Percentiles rank a stretch among this genome's conserved stretches.
Conservation (phyloP, 768 basidiomycete genomes). For the Calocybe cyanea region DNA sequence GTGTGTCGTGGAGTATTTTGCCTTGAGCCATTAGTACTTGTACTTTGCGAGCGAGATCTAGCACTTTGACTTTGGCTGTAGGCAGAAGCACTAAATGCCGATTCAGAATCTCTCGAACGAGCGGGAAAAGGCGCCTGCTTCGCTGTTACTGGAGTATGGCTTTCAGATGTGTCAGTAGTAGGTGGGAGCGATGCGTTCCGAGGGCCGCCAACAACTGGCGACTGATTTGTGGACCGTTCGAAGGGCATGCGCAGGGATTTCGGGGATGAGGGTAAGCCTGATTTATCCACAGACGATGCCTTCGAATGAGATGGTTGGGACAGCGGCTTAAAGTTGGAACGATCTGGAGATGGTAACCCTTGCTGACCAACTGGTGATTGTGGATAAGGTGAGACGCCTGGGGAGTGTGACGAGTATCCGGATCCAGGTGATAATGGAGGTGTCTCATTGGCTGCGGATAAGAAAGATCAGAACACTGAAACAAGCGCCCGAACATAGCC, state of each 20-base stretch:
- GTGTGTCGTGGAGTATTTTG: constrained; percentile 2
- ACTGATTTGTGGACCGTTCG: constrained; percentile 30
- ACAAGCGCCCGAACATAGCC: constrained; percentile 23
- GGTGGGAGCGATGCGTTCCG: constrained; percentile 9
- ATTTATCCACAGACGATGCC: constrained; percentile 6
- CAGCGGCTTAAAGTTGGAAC: constrained; percentile 4
- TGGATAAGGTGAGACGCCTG: constrained; percentile 37
- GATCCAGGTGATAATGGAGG: constrained; percentile 48
- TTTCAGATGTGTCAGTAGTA: constrained; percentile 7
- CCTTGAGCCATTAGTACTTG: constrained; percentile 15
- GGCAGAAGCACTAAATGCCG: constrained; percentile 10
- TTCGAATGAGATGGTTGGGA: constrained; percentile 5
- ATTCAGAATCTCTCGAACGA: constrained; percentile 4
- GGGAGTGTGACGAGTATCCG: constrained; percentile 41
- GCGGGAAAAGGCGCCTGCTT: constrained; percentile 8
- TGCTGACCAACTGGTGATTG: constrained; percentile 26
- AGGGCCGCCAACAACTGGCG: constrained; percentile 22
- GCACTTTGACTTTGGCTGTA: constrained; percentile 8
- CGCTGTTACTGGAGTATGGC: constrained; percentile 18
- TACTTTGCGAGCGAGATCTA: constrained; percentile 8
- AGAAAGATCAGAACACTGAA: background rate
- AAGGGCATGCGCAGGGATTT: constrained; percentile 3
- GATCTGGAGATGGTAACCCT: constrained; percentile 17
- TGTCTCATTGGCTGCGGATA: constrained; percentile 28
- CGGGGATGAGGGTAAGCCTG: constrained; percentile 19